Conservation (phyloP, 2,329 filamentous ascomycete species). For the Aotearoamyces nothofagi region DNA sequence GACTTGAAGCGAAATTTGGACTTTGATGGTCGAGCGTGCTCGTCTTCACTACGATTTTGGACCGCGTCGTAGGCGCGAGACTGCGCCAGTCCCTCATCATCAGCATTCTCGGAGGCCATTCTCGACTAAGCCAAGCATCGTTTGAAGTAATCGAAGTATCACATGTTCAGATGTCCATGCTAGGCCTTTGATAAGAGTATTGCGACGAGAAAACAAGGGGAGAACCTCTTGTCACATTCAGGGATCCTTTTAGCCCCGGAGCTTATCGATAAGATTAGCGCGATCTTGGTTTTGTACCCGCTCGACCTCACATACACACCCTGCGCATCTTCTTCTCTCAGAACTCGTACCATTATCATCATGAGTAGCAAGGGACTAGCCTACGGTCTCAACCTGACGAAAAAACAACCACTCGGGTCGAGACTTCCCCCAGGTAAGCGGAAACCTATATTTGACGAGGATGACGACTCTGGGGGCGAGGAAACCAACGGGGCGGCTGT, state of each 20-base stretch:
- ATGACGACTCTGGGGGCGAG: constrained; percentile 40
- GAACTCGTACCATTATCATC: too few relatives aligned
- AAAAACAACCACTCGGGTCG: constrained; percentile 31
- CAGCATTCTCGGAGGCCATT: constrained; percentile 8
- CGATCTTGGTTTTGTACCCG: background rate
- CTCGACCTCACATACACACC: constrained; percentile 1
- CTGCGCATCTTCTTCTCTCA: too few relatives aligned
- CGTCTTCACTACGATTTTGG: constrained; percentile 4
- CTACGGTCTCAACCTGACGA: constrained; percentile 44
- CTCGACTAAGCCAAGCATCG: background rate
- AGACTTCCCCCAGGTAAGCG: constrained; percentile 34
- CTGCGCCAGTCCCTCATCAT: constrained; percentile 3
- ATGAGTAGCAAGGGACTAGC: constrained; percentile 26
- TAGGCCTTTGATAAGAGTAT: background rate
- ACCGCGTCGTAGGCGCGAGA: constrained; percentile 1
- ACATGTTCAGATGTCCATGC: background rate
- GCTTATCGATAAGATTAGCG: constrained; percentile 4
- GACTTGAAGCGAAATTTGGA: constrained; percentile 18
- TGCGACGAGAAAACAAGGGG: too few relatives aligned
- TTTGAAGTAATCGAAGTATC: background rate
- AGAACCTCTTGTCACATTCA: too few relatives aligned
- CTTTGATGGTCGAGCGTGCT: constrained; percentile 6
- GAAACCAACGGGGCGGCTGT: constrained; percentile 21
- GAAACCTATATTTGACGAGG: constrained; percentile 43
- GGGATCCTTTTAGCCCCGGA: too few relatives aligned